These are phyloP conservation scores for Leishmania gerbilli DNA, from an alignment of 208 protist genomes.

Conservation along the genomic window DNA sequence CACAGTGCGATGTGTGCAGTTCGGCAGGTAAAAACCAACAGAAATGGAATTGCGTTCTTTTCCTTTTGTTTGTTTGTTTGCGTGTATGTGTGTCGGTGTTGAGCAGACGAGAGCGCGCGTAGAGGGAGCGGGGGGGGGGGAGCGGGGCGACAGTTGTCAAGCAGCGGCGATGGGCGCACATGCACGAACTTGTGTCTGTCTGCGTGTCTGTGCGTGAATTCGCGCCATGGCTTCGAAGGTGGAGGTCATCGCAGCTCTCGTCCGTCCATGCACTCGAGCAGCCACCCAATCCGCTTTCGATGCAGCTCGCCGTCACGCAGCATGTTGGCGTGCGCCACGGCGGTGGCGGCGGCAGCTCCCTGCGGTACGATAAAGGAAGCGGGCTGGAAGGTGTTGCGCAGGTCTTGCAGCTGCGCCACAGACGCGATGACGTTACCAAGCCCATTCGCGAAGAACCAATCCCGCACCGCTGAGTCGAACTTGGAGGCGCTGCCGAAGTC, in stretches of 20 bases:
- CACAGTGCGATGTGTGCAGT: neutral
- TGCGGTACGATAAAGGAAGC: constrained; percentile 26
- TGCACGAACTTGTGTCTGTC: neutral
- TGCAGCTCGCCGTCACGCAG: constrained; percentile 27
- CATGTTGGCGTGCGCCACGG: constrained; percentile 22
- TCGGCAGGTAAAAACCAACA: neutral
- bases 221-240: neutral
- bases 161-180: neutral
- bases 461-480: constrained; percentile 81
- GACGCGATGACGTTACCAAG: constrained; percentile 72
- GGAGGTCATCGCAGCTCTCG: constrained; percentile 14
- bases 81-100: too few species aligned
- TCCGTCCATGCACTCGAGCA: constrained; percentile 36
- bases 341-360: neutral
- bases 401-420: constrained; percentile 64
- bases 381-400: constrained; percentile 29
- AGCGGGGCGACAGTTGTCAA: neutral
- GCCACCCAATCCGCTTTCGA: constrained; percentile 28
- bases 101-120: neutral
- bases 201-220: neutral
- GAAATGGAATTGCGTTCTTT: neutral
- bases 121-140: neutral
- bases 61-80: too few species aligned
- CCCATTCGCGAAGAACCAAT: constrained; percentile 84
- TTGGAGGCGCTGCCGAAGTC: constrained; percentile 86